These are phyloP conservation scores for Gymnopilus junonius DNA, from an alignment of 768 basidiomycete genomes.

Conservation along the genomic window DNA sequence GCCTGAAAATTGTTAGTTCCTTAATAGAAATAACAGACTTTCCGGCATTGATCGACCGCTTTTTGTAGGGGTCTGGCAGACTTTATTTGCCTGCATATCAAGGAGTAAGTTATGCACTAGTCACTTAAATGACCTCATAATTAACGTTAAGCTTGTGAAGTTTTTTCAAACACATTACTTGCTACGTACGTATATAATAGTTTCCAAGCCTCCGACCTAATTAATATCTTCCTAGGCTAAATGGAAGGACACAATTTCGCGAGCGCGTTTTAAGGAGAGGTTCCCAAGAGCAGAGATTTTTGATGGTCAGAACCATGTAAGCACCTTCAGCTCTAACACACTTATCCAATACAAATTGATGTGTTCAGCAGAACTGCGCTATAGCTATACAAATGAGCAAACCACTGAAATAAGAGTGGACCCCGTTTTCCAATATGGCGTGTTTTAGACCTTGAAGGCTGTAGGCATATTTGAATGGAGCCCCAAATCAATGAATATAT, in stretches of 20 bases:
- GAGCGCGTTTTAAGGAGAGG: not conserved
- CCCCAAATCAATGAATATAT: too few species aligned
- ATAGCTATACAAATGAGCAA: not conserved
- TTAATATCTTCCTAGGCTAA: not conserved
- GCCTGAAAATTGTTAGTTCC: conserved; percentile 7
- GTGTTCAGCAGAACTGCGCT: not conserved
- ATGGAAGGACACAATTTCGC: conserved; percentile 9
- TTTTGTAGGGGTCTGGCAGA: not conserved
- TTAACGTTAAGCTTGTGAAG: not conserved
- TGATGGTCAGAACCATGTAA: not conserved
- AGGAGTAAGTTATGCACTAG: not conserved
- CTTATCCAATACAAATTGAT: not conserved
- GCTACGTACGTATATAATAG: conserved; percentile 6
- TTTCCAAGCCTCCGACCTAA: not conserved
- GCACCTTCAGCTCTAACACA: not conserved
- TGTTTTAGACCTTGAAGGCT: not conserved
- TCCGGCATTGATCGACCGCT: not conserved
- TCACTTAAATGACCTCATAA: not conserved
- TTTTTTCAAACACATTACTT: conserved; percentile 14
- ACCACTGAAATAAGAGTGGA: not conserved
- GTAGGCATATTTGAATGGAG: not conserved
- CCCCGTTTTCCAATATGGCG: not conserved
- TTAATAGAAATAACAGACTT: not conserved
- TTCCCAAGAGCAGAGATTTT: too few species aligned
- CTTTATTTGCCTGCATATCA: not conserved